Percentiles rank a stretch among this genome's conserved stretches.
phyloP scores from a whole-genome alignment of 805 yeast genomes.

The Schizosaccharomyces cryophilus region DNA sequence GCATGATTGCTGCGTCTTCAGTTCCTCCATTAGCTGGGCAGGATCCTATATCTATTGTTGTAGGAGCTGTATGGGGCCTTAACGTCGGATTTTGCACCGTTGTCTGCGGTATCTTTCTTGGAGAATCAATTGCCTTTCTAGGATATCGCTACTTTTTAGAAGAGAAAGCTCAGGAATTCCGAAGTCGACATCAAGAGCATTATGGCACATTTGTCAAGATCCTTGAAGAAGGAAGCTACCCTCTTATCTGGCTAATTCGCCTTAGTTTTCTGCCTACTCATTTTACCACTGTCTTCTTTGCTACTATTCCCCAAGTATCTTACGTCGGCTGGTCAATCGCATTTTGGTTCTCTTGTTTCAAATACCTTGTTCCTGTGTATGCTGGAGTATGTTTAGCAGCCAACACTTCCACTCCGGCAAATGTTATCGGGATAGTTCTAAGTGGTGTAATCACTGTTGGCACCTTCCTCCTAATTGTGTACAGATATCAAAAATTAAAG shows the following conservation, averaged over 20 bases:
- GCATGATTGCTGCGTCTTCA: neutral
- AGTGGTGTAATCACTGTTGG: neutral
- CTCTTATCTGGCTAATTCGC: neutral
- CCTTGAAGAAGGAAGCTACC: conserved; percentile 2
- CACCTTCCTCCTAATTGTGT: neutral
- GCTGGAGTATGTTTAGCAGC: neutral
- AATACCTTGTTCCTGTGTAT: conserved; percentile 1
- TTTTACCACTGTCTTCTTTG: neutral
- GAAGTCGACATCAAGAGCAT: neutral
- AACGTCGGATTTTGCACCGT: neutral
- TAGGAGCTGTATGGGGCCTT: neutral
- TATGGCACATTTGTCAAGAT: conserved; percentile 1
- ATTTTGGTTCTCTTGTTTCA: neutral
- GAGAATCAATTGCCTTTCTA: neutral
- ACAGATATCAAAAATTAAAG: no score
- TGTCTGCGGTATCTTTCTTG: neutral
- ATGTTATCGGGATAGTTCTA: neutral
- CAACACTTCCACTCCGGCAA: neutral
- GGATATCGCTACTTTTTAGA: neutral
- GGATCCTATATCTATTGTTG: neutral
- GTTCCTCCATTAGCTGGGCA: neutral
- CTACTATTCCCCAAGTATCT: neutral
- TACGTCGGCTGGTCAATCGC: neutral
- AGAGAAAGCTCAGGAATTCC: neutral
- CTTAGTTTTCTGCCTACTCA: neutral